Evolutionary conservation across 352 stramenopile species (phyloP).

Genomic region (Globisporangium acanthophoron): DNA sequence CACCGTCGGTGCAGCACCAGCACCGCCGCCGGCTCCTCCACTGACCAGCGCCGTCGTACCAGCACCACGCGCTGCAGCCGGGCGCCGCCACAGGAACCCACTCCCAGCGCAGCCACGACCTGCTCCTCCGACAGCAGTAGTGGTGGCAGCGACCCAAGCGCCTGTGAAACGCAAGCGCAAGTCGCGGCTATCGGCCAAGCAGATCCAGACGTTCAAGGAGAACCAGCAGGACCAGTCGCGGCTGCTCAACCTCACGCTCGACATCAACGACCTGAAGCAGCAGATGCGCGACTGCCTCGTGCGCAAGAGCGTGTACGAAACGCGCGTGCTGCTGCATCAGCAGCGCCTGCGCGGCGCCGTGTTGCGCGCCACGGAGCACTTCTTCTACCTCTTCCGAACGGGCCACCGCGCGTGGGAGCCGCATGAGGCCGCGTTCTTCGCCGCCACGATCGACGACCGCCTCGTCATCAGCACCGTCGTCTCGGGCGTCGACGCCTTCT

Average conservation of each 20-base stretch:
- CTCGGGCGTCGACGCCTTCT: conserved; percentile 18
- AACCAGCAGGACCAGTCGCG: conserved; percentile 3
- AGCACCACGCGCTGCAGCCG: not conserved
- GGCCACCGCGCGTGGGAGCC: conserved; percentile 13
- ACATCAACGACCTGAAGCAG: conserved; percentile 12
- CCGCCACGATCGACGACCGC: conserved; percentile 15
- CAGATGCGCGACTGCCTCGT: conserved; percentile 7
- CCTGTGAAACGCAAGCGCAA: conserved; percentile 2
- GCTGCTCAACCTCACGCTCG: conserved; percentile 12
- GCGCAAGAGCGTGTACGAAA: conserved; percentile 1
- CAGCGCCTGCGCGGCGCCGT: not conserved
- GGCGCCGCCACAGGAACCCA: not conserved
- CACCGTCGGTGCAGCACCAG: too few species aligned
- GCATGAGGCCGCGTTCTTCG: conserved; percentile 18
- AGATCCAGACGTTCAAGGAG: not conserved
- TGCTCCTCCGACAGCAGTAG: not conserved
- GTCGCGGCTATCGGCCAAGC: conserved; percentile 5
- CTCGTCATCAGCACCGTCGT: conserved; percentile 16
- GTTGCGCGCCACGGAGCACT: conserved; percentile 13
- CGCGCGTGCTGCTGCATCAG: not conserved
- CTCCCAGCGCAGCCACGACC: not conserved
- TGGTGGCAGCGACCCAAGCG: not conserved
- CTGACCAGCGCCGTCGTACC: not conserved
- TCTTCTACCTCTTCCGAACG: conserved; percentile 29
- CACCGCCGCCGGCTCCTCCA: not conserved